Evolutionary conservation across 306 rosid genomes (phyloP), one percentile per base, ranked within the genome.

Genomic region (Casuarina glauca): DNA sequence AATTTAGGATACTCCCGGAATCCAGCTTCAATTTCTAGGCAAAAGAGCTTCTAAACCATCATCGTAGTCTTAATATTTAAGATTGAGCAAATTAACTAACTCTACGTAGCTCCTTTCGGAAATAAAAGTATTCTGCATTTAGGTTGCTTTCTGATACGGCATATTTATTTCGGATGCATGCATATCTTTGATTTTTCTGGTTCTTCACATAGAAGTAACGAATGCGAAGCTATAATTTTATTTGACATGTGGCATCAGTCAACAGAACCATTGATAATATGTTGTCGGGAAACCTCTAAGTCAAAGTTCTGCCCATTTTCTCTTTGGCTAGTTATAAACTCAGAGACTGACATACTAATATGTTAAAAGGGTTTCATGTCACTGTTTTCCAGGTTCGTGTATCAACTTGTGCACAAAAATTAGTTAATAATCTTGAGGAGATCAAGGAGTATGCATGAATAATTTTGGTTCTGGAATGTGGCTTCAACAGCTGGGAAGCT

Each of bases 401-500:
- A 81, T 97, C 97, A 38, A 84, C 79, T 57, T 94, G 97, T 81
- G 98, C 98, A 6, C 83, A 94, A 62, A 91, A 69, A 85, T 73
- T 91, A 9, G 90, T 82, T 74, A 91, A 86, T 76, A 85, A 86
- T 80, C 94, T 94, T 2, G 87, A 81, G 82, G 90, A 86, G 81
- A 80, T 66, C 72, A 92, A 92, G 83, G 95, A 92, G 60, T 95
- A 92, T 58, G 66, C 80, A 3, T 97, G 97, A 72, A 87, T 90
- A 82, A 84, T 94, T 39, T 75, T 89, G 93, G 87, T 94, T 76
- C 90, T 92, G 76, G 98, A 94, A 74, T 90, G 93, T 15, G 98
- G 98, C 87, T 94, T 88, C 90, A 94, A 92, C 54, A 97, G 97
- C 69, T 94, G 98, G 98, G 93, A 90, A 76, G 85, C 95, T 77